Percentiles rank a stretch among this genome's conserved stretches.
phyloP scores from a whole-genome alignment of 208 protist species.

The Leishmania lainsoni region DNA sequence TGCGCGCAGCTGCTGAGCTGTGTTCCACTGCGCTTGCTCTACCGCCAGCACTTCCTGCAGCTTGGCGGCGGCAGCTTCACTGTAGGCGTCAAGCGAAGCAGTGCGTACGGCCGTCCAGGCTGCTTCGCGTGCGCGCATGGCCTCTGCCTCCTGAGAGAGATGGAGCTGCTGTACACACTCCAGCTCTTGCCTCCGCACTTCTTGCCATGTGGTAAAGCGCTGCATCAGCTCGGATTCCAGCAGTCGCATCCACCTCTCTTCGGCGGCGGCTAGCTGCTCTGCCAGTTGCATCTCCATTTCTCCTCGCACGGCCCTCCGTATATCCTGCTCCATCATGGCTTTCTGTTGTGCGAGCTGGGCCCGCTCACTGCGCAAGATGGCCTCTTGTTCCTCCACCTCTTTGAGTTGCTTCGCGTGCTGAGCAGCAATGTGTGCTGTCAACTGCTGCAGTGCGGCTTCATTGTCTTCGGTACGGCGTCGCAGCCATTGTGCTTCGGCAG shows the following conservation, averaged over 20 bases:
- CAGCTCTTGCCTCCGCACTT: conserved; percentile 15
- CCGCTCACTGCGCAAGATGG: conserved; percentile 10
- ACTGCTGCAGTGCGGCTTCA: neutral
- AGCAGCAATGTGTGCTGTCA: conserved; percentile 13
- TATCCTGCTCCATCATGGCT: conserved; percentile 2
- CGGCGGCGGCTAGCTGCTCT: neutral
- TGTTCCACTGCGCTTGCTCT: conserved; percentile 10
- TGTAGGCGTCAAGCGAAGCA: conserved; percentile 21
- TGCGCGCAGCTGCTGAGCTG: neutral
- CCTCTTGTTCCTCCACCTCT: conserved; percentile 8
- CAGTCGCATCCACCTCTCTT: conserved; percentile 12
- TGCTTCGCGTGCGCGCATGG: conserved; percentile 12
- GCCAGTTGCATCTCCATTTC: conserved; percentile 9
- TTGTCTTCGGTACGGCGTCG: conserved; percentile 8
- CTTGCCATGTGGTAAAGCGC: conserved; percentile 22
- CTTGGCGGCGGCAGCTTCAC: conserved; percentile 5
- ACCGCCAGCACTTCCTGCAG: conserved; percentile 15
- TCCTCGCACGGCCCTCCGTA: neutral
- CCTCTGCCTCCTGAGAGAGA: conserved; percentile 4
- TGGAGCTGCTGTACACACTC: neutral
- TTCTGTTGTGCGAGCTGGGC: conserved; percentile 21
- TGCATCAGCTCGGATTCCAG: conserved; percentile 12
- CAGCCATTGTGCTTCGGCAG: conserved; percentile 7
- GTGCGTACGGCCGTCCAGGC: conserved; percentile 21
- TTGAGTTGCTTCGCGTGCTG: conserved; percentile 16